Evolutionary conservation across 2,329 filamentous ascomycete genomes (phyloP).

Genomic region (Clathrospora elynae): DNA sequence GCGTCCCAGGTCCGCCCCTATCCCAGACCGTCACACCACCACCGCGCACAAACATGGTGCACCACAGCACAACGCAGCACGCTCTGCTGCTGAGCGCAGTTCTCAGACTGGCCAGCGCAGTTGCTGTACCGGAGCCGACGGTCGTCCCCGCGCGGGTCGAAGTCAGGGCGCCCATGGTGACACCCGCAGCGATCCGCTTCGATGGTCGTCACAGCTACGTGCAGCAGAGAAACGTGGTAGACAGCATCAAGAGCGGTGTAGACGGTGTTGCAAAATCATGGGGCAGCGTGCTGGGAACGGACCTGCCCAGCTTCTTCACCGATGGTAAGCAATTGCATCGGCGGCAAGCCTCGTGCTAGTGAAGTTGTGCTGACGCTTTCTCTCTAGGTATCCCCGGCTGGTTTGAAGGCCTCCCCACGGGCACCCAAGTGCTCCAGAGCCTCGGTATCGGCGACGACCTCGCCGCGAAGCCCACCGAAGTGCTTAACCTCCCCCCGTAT

Average conservation of each 20-base stretch:
- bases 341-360: conserved; percentile 12
- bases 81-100: conserved; percentile 31
- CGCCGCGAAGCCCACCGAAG: conserved; percentile 68
- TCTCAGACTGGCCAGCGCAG: conserved; percentile 29
- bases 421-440: conserved; percentile 63
- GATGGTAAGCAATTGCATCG: conserved; percentile 32
- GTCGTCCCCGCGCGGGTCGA: conserved; percentile 37
- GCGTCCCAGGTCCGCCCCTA: background rate
- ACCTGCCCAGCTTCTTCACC: conserved; percentile 46
- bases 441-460: conserved; percentile 66
- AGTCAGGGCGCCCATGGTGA: conserved; percentile 39
- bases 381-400: conserved; percentile 64
- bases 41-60: conserved; percentile 19
- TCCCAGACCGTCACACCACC: conserved; percentile 5
- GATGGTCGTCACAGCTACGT: conserved; percentile 40
- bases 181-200: conserved; percentile 43
- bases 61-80: conserved; percentile 19
- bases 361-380: conserved; percentile 26
- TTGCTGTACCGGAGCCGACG: conserved; percentile 42
- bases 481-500: conserved; percentile 68
- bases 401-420: conserved; percentile 67
- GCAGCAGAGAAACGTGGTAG: conserved; percentile 40
- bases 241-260: conserved; percentile 41
- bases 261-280: conserved; percentile 38
- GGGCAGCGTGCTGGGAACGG: conserved; percentile 42